phyloP scores from a whole-genome alignment of 2,329 filamentous ascomycete species.

The Trichoderma gracile region DNA sequence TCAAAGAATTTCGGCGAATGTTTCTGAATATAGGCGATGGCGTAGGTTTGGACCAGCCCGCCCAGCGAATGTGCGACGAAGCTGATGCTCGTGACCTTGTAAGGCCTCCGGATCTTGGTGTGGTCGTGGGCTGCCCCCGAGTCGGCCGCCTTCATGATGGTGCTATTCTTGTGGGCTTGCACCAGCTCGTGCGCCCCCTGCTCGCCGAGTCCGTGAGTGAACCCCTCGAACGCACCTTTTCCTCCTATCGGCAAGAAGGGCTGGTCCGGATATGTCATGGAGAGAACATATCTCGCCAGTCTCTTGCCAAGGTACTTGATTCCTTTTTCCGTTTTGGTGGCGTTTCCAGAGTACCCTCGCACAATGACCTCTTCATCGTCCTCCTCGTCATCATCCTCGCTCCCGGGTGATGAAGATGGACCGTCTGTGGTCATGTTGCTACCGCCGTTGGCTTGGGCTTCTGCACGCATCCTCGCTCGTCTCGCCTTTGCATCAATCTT shows the following conservation, averaged over 20 bases:
- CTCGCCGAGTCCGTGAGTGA: conserved; percentile 43
- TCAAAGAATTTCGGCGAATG: conserved; percentile 91
- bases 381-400: conserved; percentile 55
- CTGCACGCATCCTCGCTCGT: conserved; percentile 51
- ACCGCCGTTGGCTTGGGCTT: background rate
- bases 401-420: conserved; percentile 27
- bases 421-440: background rate
- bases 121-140: conserved; percentile 46
- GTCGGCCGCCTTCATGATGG: conserved; percentile 56
- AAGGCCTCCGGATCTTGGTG: conserved; percentile 54
- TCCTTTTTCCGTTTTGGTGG: conserved; percentile 85
- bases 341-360: conserved; percentile 85
- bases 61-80: conserved; percentile 92
- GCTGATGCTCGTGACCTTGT: conserved; percentile 90
- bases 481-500: conserved; percentile 67
- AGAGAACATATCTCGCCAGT: conserved; percentile 84
- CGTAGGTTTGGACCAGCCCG: conserved; percentile 88
- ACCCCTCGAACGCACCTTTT: conserved; percentile 51
- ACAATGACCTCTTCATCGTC: conserved; percentile 86
- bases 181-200: conserved; percentile 47
- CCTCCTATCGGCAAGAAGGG: conserved; percentile 70
- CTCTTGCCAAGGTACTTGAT: conserved; percentile 97
- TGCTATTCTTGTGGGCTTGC: conserved; percentile 62
- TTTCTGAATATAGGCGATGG: conserved; percentile 94
- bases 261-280: conserved; percentile 91